Evolutionary conservation across 768 basidiomycete species (phyloP), one percentile per base, ranked within the genome.

Genomic region (Podaxis sp.): DNA sequence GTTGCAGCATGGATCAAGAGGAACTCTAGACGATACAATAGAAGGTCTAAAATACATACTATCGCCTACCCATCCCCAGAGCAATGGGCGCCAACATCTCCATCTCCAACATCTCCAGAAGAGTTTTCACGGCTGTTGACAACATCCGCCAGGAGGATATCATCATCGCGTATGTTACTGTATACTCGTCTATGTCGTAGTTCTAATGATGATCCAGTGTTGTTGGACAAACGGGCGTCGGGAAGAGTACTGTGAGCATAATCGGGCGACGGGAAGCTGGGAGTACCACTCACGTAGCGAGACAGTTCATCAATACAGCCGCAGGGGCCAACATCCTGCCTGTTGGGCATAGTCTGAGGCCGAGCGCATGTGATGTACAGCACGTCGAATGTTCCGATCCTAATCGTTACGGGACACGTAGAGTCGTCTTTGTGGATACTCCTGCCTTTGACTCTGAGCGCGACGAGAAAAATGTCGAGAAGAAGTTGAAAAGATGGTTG

Each of bases 221-320:
- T 12, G 37, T 62, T 24, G 61, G 61, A 19, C 61, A 55, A 22
- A 55, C 46, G 12, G 61, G 61, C 1, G 54, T 50, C 8, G 61
- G 61, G 36, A 62, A 62, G 47, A 62, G 61, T 43, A 50, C 61
- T 22, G 61, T 62, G 46, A 56, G 61, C 15, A 25, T 22, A n/a
- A 24, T 51, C 12, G 5, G 22, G 5, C 2, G 24, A 12, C 15
- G 6, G 13, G 19, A 13, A 19, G 19, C 19, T 22, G 9, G 11
- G 8, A n/a, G 13, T 15, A 29, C 24, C 17, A 38, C 61, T 62
- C 27, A 62, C 11, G 9, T 9, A 29, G n/a, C 11, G 13, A 15
- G 24, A 13, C 40, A 66, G 66, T 66, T 66, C 47, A 66, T 66
- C 27, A 66, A 66, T 43, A 59, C 47, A 41, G 66, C 56, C 12